phyloP scores from a whole-genome alignment of 2,329 filamentous ascomycete genomes.

The Penicillium glabrum region DNA sequence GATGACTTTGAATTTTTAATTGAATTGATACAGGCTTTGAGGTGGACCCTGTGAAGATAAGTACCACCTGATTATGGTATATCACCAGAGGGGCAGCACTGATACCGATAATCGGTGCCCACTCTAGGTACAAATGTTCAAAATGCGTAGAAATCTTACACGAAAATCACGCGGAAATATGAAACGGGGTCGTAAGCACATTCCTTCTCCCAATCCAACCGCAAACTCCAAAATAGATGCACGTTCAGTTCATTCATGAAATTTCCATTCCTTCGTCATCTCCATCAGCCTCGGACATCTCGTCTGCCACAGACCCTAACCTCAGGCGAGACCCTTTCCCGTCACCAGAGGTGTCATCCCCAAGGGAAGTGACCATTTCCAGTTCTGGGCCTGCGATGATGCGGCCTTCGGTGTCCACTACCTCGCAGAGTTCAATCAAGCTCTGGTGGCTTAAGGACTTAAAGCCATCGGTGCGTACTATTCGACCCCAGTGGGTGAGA shows the following conservation, averaged over 20 bases:
- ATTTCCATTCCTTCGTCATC: slow-evolving; percentile 52
- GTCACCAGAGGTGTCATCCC: slow-evolving; percentile 45
- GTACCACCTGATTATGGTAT: not conserved
- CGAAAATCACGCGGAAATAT: not conserved
- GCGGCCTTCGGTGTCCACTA: slow-evolving; percentile 89
- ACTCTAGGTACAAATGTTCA: not conserved
- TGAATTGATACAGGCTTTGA: not conserved
- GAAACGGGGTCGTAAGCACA: not conserved
- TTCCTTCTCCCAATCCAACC: slow-evolving; percentile 15
- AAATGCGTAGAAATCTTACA: not conserved
- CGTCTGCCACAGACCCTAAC: slow-evolving; percentile 29
- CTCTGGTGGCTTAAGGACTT: slow-evolving; percentile 73
- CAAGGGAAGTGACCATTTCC: slow-evolving; percentile 58
- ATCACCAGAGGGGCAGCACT: not conserved
- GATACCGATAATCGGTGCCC: not conserved
- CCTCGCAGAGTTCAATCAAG: slow-evolving; percentile 87
- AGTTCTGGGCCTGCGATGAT: slow-evolving; percentile 87
- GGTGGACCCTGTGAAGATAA: not conserved
- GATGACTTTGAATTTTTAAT: not conserved
- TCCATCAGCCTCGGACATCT: slow-evolving; percentile 43
- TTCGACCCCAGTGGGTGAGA: slow-evolving; percentile 89
- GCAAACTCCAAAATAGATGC: slow-evolving; percentile 17
- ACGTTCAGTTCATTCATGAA: slow-evolving; percentile 29
- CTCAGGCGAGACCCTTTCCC: slow-evolving; percentile 30
- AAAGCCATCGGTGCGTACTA: slow-evolving; percentile 88